Evolutionary conservation across 1,284 basidiomycete genomes (phyloP), one percentile per base, ranked within the genome.

Genomic region (Irpex rosettiformis): DNA sequence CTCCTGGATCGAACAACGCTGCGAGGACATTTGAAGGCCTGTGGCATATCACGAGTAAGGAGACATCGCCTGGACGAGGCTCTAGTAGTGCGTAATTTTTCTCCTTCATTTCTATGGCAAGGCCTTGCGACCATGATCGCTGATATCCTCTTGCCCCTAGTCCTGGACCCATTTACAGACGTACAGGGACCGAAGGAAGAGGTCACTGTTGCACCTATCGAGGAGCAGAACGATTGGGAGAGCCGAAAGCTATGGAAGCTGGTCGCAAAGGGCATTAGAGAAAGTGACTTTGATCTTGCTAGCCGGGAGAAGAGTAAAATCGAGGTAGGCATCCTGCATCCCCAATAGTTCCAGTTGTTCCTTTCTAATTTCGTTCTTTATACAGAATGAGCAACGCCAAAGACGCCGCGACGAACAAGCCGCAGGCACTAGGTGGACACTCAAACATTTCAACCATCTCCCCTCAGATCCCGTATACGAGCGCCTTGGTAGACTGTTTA

Each of bases 271-370:
- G 96, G 96, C 22, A 99, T 99, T 64, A 78, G 91, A 55, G 88
- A 88, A 54, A 91, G 93, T 22, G 92, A 98, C 71, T 98, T 94
- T 70, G 96, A 98, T 54, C 74, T 81, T n/a, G 96, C 97, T 2
- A 90, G 89, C 65, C 79, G 75, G 68, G 96, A 96, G 72, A 99
- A 99, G 86, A 84, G 82, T 43, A 82, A 85, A 72, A 96, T 99
- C 61, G 96, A 98, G 88, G 92, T 91, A 66, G 55, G 79, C 70
- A 6, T 48, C 25, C 24, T 51, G 8, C 13, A 8, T 24, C 3
- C 24, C 21, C 22, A 13, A 8, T 24, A 10, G 21, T 49, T 27
- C 2, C 48, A 6, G 27, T 52, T 30, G 40, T 30, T 21, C 55
- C 13, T 10, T 25, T 8, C 13, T 2, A 10, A n/a, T 21, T 33